phyloP scores from a whole-genome alignment of 2,329 filamentous ascomycete species.

The Purpureocillium takamizusanense region DNA sequence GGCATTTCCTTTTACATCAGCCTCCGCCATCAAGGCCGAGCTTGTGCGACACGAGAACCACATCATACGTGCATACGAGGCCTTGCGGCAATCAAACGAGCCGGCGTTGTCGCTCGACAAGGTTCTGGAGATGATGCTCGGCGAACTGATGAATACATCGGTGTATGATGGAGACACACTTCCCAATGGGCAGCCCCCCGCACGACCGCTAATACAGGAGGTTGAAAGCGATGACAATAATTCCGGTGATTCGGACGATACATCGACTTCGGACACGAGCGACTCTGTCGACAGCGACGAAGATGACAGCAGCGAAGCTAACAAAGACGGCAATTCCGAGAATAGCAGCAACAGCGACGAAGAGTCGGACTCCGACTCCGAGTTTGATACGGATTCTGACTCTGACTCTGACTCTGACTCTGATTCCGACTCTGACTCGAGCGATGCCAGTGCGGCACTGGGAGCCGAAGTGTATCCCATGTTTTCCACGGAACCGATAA shows the following conservation, averaged over 20 bases:
- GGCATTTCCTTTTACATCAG: constrained; percentile 33
- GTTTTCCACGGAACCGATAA: not conserved
- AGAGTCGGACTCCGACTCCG: constrained; percentile 8
- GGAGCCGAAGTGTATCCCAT: no score
- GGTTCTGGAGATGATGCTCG: constrained; percentile 19
- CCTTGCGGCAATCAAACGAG: constrained; percentile 22
- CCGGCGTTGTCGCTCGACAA: constrained; percentile 22
- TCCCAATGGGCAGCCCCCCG: not conserved
- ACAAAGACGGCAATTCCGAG: constrained; percentile 7
- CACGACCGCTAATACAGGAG: constrained; percentile 19
- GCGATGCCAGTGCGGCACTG: not conserved
- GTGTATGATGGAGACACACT: not conserved
- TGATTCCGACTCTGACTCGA: constrained; percentile 13
- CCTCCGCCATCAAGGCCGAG: constrained; percentile 24
- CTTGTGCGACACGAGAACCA: constrained; percentile 24
- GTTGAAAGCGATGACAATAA: constrained; percentile 3
- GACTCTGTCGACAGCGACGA: constrained; percentile 2
- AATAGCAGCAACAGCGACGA: not conserved
- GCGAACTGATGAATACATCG: not conserved
- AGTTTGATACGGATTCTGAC: no score
- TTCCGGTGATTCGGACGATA: constrained; percentile 5
- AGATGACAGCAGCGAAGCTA: constrained; percentile 7
- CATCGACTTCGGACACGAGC: not conserved
- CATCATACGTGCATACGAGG: constrained; percentile 26
- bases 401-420: constrained; percentile 14